Percentiles rank a stretch among this genome's conserved stretches.
Conservation (phyloP, 371 early-diverging fungal species). For the Mortierella sp. region DNA sequence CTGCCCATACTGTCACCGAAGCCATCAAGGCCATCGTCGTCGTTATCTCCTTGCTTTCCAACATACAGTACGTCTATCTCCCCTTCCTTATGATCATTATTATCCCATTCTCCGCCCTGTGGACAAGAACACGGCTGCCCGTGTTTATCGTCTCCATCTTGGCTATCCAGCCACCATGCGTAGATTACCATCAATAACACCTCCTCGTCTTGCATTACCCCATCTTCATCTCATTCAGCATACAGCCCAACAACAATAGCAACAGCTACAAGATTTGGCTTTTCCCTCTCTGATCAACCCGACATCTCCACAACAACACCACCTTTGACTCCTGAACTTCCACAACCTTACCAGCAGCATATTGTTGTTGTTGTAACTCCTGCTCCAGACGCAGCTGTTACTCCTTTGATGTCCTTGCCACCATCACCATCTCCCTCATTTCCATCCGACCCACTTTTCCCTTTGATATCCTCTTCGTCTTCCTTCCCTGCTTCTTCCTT, state of each 20-base stretch:
- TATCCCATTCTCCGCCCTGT: background rate
- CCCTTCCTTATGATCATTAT: background rate
- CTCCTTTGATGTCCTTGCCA: background rate
- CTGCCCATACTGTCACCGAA: background rate
- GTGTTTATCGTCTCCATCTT: constrained; percentile 1
- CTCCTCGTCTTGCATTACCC: constrained; percentile 9
- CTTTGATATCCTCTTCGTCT: background rate
- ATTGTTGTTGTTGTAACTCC: background rate
- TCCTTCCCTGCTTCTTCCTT: background rate
- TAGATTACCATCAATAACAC: background rate
- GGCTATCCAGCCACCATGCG: background rate
- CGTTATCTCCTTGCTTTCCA: background rate
- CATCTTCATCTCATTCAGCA: constrained; percentile 9
- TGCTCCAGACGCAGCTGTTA: background rate
- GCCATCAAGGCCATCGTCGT: background rate
- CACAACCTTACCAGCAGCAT: background rate
- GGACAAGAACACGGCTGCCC: background rate
- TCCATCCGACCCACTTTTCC: background rate
- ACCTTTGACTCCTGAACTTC: background rate
- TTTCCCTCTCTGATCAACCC: background rate
- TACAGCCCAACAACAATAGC: background rate
- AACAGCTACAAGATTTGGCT: background rate
- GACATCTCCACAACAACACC: background rate
- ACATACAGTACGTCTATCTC: background rate
- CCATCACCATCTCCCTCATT: background rate